phyloP scores from a whole-genome alignment of 345 rosid species.

The Populus pruinosa region DNA sequence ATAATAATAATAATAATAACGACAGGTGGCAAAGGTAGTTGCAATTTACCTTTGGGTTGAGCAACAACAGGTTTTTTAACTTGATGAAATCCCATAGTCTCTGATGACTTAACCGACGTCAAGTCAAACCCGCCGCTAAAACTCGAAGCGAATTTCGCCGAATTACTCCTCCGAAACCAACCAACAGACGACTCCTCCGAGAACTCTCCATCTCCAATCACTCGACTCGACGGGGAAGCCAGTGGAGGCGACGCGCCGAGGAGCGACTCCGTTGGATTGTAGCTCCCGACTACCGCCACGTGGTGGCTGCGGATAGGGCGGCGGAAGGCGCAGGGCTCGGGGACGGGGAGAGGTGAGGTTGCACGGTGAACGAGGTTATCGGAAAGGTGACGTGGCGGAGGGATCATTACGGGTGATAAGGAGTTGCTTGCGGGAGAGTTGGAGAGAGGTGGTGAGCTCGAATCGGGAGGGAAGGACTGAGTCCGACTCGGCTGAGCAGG shows the following conservation, averaged over 20 bases:
- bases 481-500: constrained; percentile 33
- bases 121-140: constrained; percentile 70
- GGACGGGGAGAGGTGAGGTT: constrained; percentile 56
- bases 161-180: constrained; percentile 51
- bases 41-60: background rate
- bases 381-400: constrained; percentile 64
- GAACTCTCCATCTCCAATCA: constrained; percentile 30
- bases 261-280: constrained; percentile 59
- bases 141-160: constrained; percentile 58
- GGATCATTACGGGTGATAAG: constrained; percentile 65
- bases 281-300: constrained; percentile 45
- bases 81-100: constrained; percentile 3
- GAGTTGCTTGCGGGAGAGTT: constrained; percentile 49
- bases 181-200: constrained; percentile 53
- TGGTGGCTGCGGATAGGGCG: constrained; percentile 28
- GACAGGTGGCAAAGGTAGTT: no score
- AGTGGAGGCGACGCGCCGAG: constrained; percentile 46
- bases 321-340: constrained; percentile 14
- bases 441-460: constrained; percentile 44
- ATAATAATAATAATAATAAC: background rate
- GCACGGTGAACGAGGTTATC: constrained; percentile 52
- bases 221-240: constrained; percentile 28
- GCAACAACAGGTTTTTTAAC: constrained; percentile 8
- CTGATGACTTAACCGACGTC: constrained; percentile 36
- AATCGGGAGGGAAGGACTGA: constrained; percentile 46